Base-by-base conservation (phyloP, 23 red algal genomes). In the Cyanidioschyzon merolae region DNA sequence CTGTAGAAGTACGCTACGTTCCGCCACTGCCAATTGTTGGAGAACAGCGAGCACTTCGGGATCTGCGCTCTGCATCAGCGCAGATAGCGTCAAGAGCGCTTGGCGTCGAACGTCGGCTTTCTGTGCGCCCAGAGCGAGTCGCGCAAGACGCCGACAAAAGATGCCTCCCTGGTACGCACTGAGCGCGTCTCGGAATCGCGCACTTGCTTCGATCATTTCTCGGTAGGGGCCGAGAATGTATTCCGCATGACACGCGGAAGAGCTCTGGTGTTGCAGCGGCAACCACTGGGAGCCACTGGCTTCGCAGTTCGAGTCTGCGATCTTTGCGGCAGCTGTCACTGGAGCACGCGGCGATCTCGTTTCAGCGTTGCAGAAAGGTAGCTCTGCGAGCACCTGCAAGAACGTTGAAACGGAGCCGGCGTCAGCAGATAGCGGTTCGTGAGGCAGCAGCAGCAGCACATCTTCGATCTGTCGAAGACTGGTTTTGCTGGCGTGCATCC, bases 191-290 rank as follows among this genome's bases (percentile, higher is more conserved):
- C 85, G 82, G 17, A 92, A 63, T 37, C 41, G 67, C 30, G 38
- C 41, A 32, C 83, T 86, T 21, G 67, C 50, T 7, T 78, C 82
- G 16, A 92, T 77, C 77, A 92, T 83, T 51, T 82, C 82, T 21
- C 81, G 76, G 77, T 92, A 92, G 35, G 89, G 83, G 75, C 85
- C 89, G 57, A 92, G 79, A 30, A 92, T 84, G 36, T 63, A 83
- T 50, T 87, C 89, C 7, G 85, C 79, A 39, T 86, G 76, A 35
- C 57, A 3, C 7, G n/a, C 63, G 12, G 21, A 15, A 21, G 21
- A 21, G 21, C 21, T 54, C 21, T 21, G 7, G 21, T 21, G 7
- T 54, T 54, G 67, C 2, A 91, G 58, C 27, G 79, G 59, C 27
- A 86, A 39, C 57, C 78, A 67, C 17, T 82, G 57, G n/a, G n/a